Conservation (phyloP, 2,329 filamentous ascomycete genomes). For the Penicillium sp. region DNA sequence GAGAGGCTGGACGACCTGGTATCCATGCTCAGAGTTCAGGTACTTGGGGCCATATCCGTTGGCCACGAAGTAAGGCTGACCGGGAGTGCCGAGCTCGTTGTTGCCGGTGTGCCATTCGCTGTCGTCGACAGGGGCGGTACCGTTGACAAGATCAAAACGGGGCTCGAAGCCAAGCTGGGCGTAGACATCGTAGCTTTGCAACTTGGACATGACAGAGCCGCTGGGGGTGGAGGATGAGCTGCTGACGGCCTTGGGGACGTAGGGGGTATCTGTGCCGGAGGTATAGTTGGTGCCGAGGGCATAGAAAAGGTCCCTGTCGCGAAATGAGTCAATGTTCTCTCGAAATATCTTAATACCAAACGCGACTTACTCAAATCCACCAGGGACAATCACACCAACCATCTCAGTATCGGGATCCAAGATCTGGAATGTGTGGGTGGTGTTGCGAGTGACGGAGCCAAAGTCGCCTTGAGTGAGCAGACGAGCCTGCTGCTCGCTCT, state of each 20-base stretch:
- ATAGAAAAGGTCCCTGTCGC: slow-evolving; percentile 46
- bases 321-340: neutral
- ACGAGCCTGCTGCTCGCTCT: slow-evolving; percentile 40
- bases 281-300: slow-evolving; percentile 43
- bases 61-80: slow-evolving; percentile 49
- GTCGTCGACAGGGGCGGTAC: slow-evolving; percentile 38
- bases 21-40: slow-evolving; percentile 43
- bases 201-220: slow-evolving; percentile 37
- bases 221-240: slow-evolving; percentile 32
- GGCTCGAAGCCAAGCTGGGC: slow-evolving; percentile 47
- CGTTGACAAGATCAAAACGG: slow-evolving; percentile 48
- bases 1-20: slow-evolving; percentile 52
- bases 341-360: too few relatives aligned
- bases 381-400: slow-evolving; percentile 51
- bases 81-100: slow-evolving; percentile 39
- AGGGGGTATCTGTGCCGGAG: slow-evolving; percentile 42
- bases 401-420: slow-evolving; percentile 55
- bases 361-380: slow-evolving; percentile 55
- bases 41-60: slow-evolving; percentile 54
- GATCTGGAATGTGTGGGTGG: slow-evolving; percentile 55
- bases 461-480: slow-evolving; percentile 52
- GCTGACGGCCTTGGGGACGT: slow-evolving; percentile 37
- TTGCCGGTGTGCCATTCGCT: slow-evolving; percentile 45
- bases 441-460: slow-evolving; percentile 51
- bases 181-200: slow-evolving; percentile 51